Evolutionary conservation across 2,329 filamentous ascomycete genomes (phyloP).

Genomic region (Calonectria ilicicola): DNA sequence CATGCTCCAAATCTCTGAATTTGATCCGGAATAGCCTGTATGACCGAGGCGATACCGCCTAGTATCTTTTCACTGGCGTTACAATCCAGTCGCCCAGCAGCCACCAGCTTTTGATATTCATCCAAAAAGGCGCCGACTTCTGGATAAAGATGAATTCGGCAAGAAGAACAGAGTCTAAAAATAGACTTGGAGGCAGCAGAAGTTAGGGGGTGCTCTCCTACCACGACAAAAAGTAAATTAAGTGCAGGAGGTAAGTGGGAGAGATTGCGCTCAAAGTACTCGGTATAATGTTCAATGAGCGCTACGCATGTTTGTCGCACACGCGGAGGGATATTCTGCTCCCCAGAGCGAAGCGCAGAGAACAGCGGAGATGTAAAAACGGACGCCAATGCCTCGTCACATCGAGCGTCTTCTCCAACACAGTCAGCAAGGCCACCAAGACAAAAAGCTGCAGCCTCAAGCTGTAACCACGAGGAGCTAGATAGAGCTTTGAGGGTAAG

Average conservation of each 20-base stretch:
- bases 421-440: constrained; percentile 77
- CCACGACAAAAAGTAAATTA: constrained; percentile 78
- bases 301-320: constrained; percentile 77
- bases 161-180: constrained; percentile 79
- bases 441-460: constrained; percentile 73
- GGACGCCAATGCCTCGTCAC: constrained; percentile 68
- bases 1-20: constrained; percentile 66
- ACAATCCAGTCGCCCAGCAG: constrained; percentile 68
- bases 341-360: constrained; percentile 62
- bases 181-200: constrained; percentile 82
- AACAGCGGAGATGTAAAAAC: constrained; percentile 74
- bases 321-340: constrained; percentile 68
- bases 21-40: constrained; percentile 75
- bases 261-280: constrained; percentile 80
- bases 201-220: constrained; percentile 72
- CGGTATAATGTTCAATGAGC: constrained; percentile 78
- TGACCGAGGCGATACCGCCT: constrained; percentile 79
- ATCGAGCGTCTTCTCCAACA: constrained; percentile 66
- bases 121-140: constrained; percentile 77
- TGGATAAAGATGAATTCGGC: constrained; percentile 74
- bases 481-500: constrained; percentile 63
- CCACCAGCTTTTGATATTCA: constrained; percentile 75
- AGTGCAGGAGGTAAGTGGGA: constrained; percentile 76
- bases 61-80: constrained; percentile 80
- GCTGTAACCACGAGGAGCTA: constrained; percentile 65